Evolutionary conservation across 129 eudicot genomes (phyloP), one percentile per base, ranked within the genome.

Genomic region (Scalesia atractyloides): DNA sequence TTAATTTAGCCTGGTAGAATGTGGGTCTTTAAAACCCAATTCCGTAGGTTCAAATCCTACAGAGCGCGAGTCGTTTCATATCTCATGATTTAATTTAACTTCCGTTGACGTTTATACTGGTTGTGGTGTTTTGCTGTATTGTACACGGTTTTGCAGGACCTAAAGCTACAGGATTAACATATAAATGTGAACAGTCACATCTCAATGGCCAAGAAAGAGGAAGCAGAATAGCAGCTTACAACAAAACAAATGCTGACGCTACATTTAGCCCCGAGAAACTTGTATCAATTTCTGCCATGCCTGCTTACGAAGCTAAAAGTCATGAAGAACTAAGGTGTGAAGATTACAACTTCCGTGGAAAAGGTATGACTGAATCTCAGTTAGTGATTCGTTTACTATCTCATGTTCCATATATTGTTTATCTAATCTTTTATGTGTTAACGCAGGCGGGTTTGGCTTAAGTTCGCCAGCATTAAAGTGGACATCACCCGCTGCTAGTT

Each of bases 311-410:
- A 46, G 68, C 34, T 70, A 84, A 77, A 71, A 84, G 80, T 81
- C 89, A 87, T 70, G 92, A 87, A 71, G 87, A 84, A 74, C 57
- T 87, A 79, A 73, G 89, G 58, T 84, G 77, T 52, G 87, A 87
- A 66, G 85, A 87, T 65, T 84, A 84, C 79, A 69, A 73, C 64
- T 66, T 61, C 47, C 11, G 64, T 9, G 20, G 51, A 63, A 80
- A 74, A 82, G 89, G 85, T 75, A 70, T 61, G 76, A 56, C 24
- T 58, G 37, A 51, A 47, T 68, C 19, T 53, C 30, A 3, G 2
- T 24, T 24, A 24, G 30, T 24, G 30, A 24, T 24, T 24, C 30
- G 2, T 24, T 24, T 24, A 24, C 30, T 1, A 24, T 24, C 30
- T 24, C 30, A 24, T 24, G 30, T 24, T 24, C 30, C 30, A 1